Percentiles rank a stretch among this genome's conserved stretches.
Conservation (phyloP, 139 green algal genomes). For the Tetradesmus obliquus region DNA sequence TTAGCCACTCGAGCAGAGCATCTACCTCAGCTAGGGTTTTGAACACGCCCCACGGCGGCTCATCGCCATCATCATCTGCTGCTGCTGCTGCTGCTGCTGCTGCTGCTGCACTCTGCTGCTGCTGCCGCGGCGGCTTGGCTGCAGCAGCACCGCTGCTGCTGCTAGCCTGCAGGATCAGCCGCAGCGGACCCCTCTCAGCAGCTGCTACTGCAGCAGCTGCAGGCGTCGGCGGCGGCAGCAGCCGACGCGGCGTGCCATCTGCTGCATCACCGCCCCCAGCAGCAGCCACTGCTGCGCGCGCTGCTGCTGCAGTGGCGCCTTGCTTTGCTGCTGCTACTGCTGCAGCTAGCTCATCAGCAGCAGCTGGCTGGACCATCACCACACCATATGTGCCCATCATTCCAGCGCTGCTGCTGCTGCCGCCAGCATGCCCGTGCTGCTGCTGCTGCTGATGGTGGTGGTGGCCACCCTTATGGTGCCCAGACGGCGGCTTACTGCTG, state of each 20-base stretch:
- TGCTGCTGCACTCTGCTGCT: conserved; percentile 28
- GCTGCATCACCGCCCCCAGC: background rate
- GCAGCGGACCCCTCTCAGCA: background rate
- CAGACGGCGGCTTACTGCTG: background rate
- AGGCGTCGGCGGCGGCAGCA: background rate
- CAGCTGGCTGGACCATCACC: conserved; percentile 32
- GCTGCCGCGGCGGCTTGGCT: background rate
- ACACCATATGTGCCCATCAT: conserved; percentile 15
- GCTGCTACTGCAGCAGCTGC: conserved; percentile 12
- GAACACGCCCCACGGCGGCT: conserved; percentile 16
- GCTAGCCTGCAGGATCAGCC: conserved; percentile 15
- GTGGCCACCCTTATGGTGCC: background rate
- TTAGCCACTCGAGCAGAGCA: conserved; percentile 6
- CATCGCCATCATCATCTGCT: conserved; percentile 23
- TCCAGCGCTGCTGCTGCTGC: background rate
- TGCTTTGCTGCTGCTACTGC: background rate
- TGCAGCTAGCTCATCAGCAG: background rate
- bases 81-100: background rate
- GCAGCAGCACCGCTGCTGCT: conserved; percentile 19
- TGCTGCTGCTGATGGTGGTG: conserved; percentile 1
- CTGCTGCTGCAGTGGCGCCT: conserved; percentile 5
- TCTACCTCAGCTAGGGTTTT: background rate
- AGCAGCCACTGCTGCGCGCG: background rate
- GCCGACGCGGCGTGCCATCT: conserved; percentile 1
- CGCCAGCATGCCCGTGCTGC: background rate